Conservation (phyloP, 805 yeast species). For the Teunomyces funiuensis region DNA sequence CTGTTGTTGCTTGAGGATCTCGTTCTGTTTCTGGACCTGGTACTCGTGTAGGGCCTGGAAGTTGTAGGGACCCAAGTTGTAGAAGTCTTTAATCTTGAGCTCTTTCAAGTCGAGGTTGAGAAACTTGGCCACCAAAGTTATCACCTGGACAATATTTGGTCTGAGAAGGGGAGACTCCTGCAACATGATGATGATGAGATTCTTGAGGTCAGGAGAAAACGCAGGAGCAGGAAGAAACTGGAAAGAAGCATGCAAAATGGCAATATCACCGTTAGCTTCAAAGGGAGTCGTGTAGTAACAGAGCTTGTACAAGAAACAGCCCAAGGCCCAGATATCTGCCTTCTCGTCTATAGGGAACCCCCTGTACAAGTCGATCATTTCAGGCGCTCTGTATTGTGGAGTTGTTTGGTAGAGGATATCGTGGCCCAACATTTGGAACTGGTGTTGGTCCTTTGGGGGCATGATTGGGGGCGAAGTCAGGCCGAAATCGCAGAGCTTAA, state of each 20-base stretch:
- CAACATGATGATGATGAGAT: constrained; percentile 73
- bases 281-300: constrained; percentile 95
- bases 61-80: constrained; percentile 53
- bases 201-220: constrained; percentile 70
- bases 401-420: constrained; percentile 91
- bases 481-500: constrained; percentile 92
- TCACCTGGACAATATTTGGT: constrained; percentile 84
- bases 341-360: constrained; percentile 87
- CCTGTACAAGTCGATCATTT: constrained; percentile 86
- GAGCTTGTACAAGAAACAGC: constrained; percentile 84
- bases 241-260: constrained; percentile 80
- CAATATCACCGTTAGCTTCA: constrained; percentile 83
- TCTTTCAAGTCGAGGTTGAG: constrained; percentile 33
- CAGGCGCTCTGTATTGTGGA: constrained; percentile 94
- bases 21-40: constrained; percentile 41
- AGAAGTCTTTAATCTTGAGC: constrained; percentile 42
- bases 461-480: constrained; percentile 69
- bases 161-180: constrained; percentile 80
- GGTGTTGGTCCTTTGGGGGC: constrained; percentile 74
- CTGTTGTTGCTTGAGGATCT: constrained; percentile 35
- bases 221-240: constrained; percentile 70
- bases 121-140: constrained; percentile 60
- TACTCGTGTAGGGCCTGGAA: constrained; percentile 55
- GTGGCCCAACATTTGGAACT: constrained; percentile 73
- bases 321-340: constrained; percentile 95